Evolutionary conservation across 805 yeast genomes (phyloP).

Genomic region (Lipomyces spencermartinsiae): DNA sequence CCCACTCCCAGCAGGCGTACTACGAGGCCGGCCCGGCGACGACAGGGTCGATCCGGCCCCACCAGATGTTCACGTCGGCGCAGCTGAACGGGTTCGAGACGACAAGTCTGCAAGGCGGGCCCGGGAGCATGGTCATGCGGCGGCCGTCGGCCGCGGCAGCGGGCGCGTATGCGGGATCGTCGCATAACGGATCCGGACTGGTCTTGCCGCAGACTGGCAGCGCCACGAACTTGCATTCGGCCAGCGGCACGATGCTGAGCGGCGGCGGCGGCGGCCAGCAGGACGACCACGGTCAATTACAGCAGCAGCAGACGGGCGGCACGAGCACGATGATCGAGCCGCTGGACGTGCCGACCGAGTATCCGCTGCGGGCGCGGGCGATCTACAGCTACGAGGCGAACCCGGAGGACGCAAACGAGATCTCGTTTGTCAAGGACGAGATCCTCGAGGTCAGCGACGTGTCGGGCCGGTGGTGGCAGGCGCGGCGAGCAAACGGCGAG

Average conservation of each 20-base stretch:
- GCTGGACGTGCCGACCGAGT: slow-evolving; percentile 51
- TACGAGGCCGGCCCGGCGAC: not conserved
- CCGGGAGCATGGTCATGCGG: not conserved
- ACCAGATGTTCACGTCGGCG: slow-evolving; percentile 46
- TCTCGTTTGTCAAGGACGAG: slow-evolving; percentile 89
- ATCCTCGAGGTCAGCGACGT: slow-evolving; percentile 89
- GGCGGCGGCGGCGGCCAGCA: slow-evolving; percentile 4
- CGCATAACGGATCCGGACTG: slow-evolving; percentile 22
- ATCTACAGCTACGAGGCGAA: slow-evolving; percentile 86
- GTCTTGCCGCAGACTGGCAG: slow-evolving; percentile 4
- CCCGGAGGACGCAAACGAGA: slow-evolving; percentile 90
- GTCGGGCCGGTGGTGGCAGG: slow-evolving; percentile 99
- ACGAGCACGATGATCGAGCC: slow-evolving; percentile 40
- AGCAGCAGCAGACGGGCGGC: slow-evolving; percentile 17
- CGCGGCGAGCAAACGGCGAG: slow-evolving; percentile 85
- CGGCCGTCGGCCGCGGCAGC: slow-evolving; percentile 13
- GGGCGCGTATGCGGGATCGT: slow-evolving; percentile 12
- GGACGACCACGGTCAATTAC: slow-evolving; percentile 9
- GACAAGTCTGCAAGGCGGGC: slow-evolving; percentile 40
- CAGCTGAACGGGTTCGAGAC: slow-evolving; percentile 52
- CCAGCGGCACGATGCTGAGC: slow-evolving; percentile 16
- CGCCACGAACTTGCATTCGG: slow-evolving; percentile 11
- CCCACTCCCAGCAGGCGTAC: slow-evolving; percentile 9
- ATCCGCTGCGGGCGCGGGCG: slow-evolving; percentile 86
- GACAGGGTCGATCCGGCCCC: not conserved